These are phyloP conservation scores for Vinca minor DNA, from an alignment of 257 asterid species.

Conservation along the genomic window DNA sequence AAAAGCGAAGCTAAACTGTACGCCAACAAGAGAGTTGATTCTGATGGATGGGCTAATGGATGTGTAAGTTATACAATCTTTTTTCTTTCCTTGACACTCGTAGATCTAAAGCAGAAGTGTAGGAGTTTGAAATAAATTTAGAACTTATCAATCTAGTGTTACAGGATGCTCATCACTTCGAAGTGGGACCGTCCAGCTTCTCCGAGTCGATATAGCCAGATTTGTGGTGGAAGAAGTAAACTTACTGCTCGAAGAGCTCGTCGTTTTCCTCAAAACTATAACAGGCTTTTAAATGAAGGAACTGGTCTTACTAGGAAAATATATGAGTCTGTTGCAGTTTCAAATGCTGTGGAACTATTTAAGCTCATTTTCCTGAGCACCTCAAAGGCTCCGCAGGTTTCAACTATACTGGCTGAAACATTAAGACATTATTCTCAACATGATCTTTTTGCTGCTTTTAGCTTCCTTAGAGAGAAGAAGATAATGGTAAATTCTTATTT, in stretches of 20 bases:
- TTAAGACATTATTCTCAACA: slow-evolving; percentile 90
- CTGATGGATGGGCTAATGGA: slow-evolving; percentile 22
- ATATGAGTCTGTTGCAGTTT: slow-evolving; percentile 76
- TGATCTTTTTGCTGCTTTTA: slow-evolving; percentile 93
- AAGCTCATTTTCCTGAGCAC: slow-evolving; percentile 83
- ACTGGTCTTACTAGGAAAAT: slow-evolving; percentile 36
- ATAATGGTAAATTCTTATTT: slow-evolving; percentile 55
- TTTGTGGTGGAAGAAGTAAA: slow-evolving; percentile 31
- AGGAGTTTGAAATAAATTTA: not conserved
- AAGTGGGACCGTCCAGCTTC: slow-evolving; percentile 23
- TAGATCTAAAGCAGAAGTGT: not conserved
- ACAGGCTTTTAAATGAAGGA: slow-evolving; percentile 41
- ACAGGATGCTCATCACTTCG: slow-evolving; percentile 20
- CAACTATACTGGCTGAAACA: slow-evolving; percentile 72
- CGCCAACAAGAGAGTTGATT: slow-evolving; percentile 23
- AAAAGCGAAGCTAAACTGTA: slow-evolving; percentile 49
- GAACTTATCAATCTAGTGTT: slow-evolving; percentile 4
- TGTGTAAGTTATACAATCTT: slow-evolving; percentile 37
- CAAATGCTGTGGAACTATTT: slow-evolving; percentile 90
- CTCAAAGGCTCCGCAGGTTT: slow-evolving; percentile 62
- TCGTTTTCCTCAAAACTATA: slow-evolving; percentile 39
- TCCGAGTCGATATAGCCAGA: slow-evolving; percentile 32
- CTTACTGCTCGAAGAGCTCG: slow-evolving; percentile 41
- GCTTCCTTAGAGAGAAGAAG: slow-evolving; percentile 79
- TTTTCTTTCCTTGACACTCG: not conserved